Conservation (phyloP, 345 rosid species). For the Carallia brachiata region DNA sequence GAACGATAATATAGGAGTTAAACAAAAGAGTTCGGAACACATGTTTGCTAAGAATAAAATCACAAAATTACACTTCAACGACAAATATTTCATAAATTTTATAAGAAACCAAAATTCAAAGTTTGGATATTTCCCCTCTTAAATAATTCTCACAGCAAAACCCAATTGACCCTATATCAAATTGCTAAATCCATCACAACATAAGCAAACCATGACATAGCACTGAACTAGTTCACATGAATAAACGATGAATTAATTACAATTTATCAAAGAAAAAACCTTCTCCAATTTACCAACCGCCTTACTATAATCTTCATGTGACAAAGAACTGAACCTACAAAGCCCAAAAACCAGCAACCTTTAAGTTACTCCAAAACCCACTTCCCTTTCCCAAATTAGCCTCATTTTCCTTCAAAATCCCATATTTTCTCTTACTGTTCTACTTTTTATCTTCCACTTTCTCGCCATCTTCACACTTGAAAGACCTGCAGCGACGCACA, state of each 20-base stretch:
- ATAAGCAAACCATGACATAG: background rate
- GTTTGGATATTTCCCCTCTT: background rate
- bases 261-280: conserved; percentile 57
- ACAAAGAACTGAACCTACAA: conserved; percentile 35
- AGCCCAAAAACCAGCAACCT: conserved; percentile 35
- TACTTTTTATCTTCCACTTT: conserved; percentile 36
- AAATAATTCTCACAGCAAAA: background rate
- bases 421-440: conserved; percentile 29
- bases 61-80: background rate
- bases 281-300: conserved; percentile 54
- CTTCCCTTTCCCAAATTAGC: conserved; percentile 31
- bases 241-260: background rate
- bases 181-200: background rate
- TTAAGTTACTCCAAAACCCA: conserved; percentile 46
- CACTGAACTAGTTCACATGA: background rate
- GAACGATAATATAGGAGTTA: conserved; percentile 3
- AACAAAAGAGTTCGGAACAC: background rate
- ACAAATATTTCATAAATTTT: background rate
- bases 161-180: background rate
- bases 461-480: conserved; percentile 49
- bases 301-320: conserved; percentile 41
- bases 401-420: conserved; percentile 35
- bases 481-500: conserved; percentile 44
- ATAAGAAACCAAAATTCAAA: background rate
- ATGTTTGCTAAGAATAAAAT: background rate